Base-by-base conservation (phyloP, 1,284 basidiomycete species). In the Marasmius oreades region DNA sequence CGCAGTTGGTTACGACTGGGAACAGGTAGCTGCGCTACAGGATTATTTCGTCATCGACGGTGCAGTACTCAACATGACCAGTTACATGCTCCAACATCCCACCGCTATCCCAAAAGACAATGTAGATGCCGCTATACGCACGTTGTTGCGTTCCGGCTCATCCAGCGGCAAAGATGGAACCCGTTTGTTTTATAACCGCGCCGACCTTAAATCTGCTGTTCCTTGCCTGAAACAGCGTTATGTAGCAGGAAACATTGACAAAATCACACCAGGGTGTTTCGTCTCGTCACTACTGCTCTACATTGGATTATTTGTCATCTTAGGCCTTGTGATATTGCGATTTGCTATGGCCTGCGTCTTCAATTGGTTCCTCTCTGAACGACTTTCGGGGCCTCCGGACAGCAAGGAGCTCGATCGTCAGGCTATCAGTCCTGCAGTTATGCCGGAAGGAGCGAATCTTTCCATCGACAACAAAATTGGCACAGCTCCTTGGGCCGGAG, bases 341-440 rank as follows among this genome's bases (percentile, higher is more conserved):
- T 99, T 99, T 74, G 74, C 83, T 64, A 98, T 99, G 96, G 97
- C 97, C 2, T 92, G 93, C 68, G 74, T 95, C 59, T 99, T 98
- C 81, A 93, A 85, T 66, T 99, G 95, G 95, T 96, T 95, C 76
- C 75, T 99, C 58, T 93, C 92, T 6, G 81, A 82, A 18, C 81
- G 80, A 55, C 82, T 95, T 48, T 89, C 92, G 34, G 84, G 84
- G 12, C 85, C 90, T 28, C 91, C 90, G 0, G 79, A 82, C 59
- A 82, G 69, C 56, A 79, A 79, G 55, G 80, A 91, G 51, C 77
- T 95, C 20, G 84, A 82, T 65, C 80, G 88, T 36, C 83, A 85
- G 18, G 93, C 85, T 47, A 90, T 98, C 67, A 92, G 89, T 63
- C 95, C 95, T n/a, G 90, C 92, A 1, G 92, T 97, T 58, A 84